Conservation (phyloP, 176 grass and related monocot species). For the Poa pratensis region DNA sequence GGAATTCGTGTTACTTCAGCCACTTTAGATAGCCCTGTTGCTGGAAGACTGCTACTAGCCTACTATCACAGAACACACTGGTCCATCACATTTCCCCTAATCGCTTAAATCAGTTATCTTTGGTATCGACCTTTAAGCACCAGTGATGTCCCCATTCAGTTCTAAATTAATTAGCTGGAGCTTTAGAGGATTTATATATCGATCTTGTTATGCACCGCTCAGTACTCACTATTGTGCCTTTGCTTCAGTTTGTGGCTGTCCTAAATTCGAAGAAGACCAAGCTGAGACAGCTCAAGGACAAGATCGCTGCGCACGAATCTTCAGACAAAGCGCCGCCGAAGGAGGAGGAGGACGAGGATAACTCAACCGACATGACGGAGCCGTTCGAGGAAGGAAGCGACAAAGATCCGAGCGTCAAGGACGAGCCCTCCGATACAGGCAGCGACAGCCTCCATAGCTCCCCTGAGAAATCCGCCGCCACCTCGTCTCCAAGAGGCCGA, state of each 20-base stretch:
- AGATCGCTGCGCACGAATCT: slow-evolving; percentile 54
- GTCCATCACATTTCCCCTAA: not conserved
- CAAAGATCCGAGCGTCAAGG: slow-evolving; percentile 45
- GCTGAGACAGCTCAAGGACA: slow-evolving; percentile 73
- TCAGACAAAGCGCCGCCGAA: slow-evolving; percentile 52
- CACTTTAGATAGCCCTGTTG: slow-evolving; percentile 6
- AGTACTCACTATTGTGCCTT: slow-evolving; percentile 23
- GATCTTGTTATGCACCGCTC: not conserved
- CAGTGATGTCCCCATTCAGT: not conserved
- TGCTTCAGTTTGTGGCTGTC: slow-evolving; percentile 75
- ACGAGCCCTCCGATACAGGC: slow-evolving; percentile 49
- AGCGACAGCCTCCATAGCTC: slow-evolving; percentile 33
- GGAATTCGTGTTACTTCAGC: not conserved
- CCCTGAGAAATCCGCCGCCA: slow-evolving; percentile 48
- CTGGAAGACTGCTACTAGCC: not conserved
- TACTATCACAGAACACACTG: not conserved
- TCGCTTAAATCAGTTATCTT: not conserved
- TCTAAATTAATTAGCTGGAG: not conserved
- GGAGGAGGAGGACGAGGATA: slow-evolving; percentile 50
- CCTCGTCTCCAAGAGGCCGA: slow-evolving; percentile 32
- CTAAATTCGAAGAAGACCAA: slow-evolving; percentile 94
- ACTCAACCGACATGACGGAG: slow-evolving; percentile 68
- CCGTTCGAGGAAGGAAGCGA: slow-evolving; percentile 60
- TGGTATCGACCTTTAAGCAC: not conserved
- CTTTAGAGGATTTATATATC: not conserved